Evolutionary conservation across 1,284 basidiomycete genomes (phyloP), one percentile per base, ranked within the genome.

Genomic region (Cryptococcus deneoformans): DNA sequence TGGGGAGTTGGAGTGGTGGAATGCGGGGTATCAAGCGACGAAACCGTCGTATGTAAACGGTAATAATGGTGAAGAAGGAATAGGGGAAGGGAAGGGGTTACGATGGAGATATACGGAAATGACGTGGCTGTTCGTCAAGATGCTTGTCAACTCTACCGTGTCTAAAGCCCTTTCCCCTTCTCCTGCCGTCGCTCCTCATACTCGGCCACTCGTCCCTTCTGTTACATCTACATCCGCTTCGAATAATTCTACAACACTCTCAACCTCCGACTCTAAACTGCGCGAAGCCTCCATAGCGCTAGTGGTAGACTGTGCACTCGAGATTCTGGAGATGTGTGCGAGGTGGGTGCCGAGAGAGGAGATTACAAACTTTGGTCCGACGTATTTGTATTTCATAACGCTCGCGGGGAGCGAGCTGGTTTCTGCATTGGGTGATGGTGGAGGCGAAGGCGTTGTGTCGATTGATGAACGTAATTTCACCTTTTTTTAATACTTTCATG

Each of bases 191-290:
- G 40, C 12, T 49, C 49, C 20, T 45, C 24, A 43, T 29, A 45
- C 54, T 12, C 10, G 38, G 1, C 34, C 60, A n/a, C 40, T 52
- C 20, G 38, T 49, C 14, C 20, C 38, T 6, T 50, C 52, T 24
- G 38, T 40, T 29, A 29, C 29, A 29, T 29, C 29, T 29, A 29
- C 29, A 29, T 37, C 38, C n/a, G 68, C 71, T 29, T 20, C 16
- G 6, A n/a, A 46, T 20, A n/a, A n/a, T 24, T 86, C 82, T 9
- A 81, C 79, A 81, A 90, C 84, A 6, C 24, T 35, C 3, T 93
- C 87, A 5, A 90, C 92, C 34, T 84, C 82, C 42, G 54, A 59
- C 24, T 20, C 57, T 5, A 12, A 43, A 2, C 34, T 63, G 35
- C 40, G 56, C 29, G 46, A 53, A 14, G 39, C 47, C 6, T 53